Evolutionary conservation across 805 yeast species (phyloP).

Genomic region (Kazachstania bromeliacearum): DNA sequence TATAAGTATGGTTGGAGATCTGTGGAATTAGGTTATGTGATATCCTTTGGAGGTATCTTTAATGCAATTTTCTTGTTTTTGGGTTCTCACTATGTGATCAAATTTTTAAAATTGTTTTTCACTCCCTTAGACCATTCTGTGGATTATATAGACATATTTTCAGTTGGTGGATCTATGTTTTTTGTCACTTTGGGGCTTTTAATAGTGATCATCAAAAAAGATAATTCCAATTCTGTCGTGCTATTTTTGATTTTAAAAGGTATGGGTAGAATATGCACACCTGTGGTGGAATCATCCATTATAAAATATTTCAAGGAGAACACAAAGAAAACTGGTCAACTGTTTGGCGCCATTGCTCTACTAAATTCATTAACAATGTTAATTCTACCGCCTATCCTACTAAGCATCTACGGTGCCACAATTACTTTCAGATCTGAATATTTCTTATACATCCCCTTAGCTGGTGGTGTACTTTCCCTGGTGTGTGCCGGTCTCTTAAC

Average conservation of each 20-base stretch:
- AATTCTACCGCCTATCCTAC: slow-evolving; percentile 39
- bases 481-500: slow-evolving; percentile 14
- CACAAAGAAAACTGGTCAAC: slow-evolving; percentile 52
- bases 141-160: slow-evolving; percentile 43
- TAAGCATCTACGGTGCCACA: slow-evolving; percentile 40
- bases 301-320: slow-evolving; percentile 53
- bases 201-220: slow-evolving; percentile 25
- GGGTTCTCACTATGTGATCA: slow-evolving; percentile 41
- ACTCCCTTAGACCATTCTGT: slow-evolving; percentile 33
- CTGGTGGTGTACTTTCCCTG: slow-evolving; percentile 11
- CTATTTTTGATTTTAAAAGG: slow-evolving; percentile 33
- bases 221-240: slow-evolving; percentile 18
- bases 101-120: slow-evolving; percentile 30
- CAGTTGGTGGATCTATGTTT: slow-evolving; percentile 26
- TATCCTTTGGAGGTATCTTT: slow-evolving; percentile 43
- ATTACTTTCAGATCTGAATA: slow-evolving; percentile 32
- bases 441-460: slow-evolving; percentile 28
- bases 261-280: slow-evolving; percentile 43
- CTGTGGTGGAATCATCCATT: slow-evolving; percentile 49
- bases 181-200: slow-evolving; percentile 34
- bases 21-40: slow-evolving; percentile 43
- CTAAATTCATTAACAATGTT: slow-evolving; percentile 43
- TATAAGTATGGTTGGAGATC: slow-evolving; percentile 46
- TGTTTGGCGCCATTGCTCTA: slow-evolving; percentile 61
- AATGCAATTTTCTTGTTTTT: slow-evolving; percentile 42